Base-by-base conservation (phyloP, 805 yeast species). In the Millerago galiae region DNA sequence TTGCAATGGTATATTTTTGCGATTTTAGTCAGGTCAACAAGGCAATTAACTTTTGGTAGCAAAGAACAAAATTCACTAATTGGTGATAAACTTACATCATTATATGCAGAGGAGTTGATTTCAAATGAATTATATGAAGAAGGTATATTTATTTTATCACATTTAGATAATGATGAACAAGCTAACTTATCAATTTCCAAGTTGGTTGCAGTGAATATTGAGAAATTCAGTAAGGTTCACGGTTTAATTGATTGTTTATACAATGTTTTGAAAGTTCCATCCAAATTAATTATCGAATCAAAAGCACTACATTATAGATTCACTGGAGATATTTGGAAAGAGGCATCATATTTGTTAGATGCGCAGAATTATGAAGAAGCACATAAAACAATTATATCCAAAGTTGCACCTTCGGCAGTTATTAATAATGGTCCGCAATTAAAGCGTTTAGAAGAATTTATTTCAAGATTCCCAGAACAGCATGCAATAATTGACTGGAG, bases 341-440 rank as follows among this genome's bases (percentile, higher is more conserved):
- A 87, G 51, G 78, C 81, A 1, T 66, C 71, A 36, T 75, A 81
- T 25, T 71, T 83, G 36, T 61, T 87, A 1, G 70, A 67, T 11
- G 95, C 95, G 0, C 68, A 66, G 10, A 59, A 72, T 38, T 75
- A 75, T 66, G 67, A 62, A 0, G 79, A 75, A 32, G 95, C 96
- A 0, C 93, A 86, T 53, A 56, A 62, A 2, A 63, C 77, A 1
- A 61, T 86, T 4, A 52, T 80, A 8, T 55, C 65, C 1, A 58
- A 68, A 3, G 82, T 88, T 26, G 98, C 91, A 0, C 98, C 98
- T 8, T 59, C 62, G 12, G 74, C 81, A 3, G 75, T 90, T 1
- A 72, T 81, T 13, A 67, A 74, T n/a, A 71, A 74, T 43, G 62
- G 60, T 2, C 43, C 54, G 5, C 47, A 51, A 33, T 41, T 68